Conservation (phyloP, 2,329 filamentous ascomycete species). For the Aspergillus arachidicola region DNA sequence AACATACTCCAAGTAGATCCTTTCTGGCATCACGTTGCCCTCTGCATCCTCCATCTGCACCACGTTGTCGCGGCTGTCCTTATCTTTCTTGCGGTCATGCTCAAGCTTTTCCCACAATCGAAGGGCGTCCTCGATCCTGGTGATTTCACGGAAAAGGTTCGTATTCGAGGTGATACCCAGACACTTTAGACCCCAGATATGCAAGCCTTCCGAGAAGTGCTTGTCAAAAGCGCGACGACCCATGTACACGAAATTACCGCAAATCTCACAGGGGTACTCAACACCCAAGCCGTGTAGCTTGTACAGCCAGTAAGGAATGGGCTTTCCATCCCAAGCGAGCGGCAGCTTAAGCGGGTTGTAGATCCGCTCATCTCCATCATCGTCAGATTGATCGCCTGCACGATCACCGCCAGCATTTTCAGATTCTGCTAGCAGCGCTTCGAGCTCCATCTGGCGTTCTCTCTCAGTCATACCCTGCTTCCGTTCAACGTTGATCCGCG, state of each 20-base stretch:
- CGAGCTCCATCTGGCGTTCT: conserved; percentile 90
- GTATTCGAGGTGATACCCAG: conserved; percentile 86
- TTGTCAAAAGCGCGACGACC: conserved; percentile 95
- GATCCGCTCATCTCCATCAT: conserved; percentile 81
- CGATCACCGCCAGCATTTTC: conserved; percentile 42
- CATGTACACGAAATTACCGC: conserved; percentile 99
- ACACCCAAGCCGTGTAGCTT: conserved; percentile 93
- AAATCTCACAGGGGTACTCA: conserved; percentile 94
- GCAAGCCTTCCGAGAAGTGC: conserved; percentile 92
- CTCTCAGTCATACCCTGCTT: conserved; percentile 97
- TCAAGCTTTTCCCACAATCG: conserved; percentile 93
- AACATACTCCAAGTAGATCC: conserved; percentile 82
- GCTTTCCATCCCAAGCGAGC: conserved; percentile 96
- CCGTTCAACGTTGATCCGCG: conserved; percentile 90
- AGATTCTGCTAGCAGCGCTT: conserved; percentile 73
- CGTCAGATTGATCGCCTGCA: conserved; percentile 65
- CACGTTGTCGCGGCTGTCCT: conserved; percentile 75
- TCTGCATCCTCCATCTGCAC: conserved; percentile 98
- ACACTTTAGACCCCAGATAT: conserved; percentile 92
- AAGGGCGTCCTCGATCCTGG: conserved; percentile 83
- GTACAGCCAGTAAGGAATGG: conserved; percentile 98
- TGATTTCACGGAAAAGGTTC: conserved; percentile 90
- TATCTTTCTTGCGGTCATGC: conserved; percentile 76
- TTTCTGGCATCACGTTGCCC: conserved; percentile 98
- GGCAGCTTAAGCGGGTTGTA: conserved; percentile 97